Evolutionary conservation across 2,329 filamentous ascomycete species (phyloP).

Genomic region (Fusarium sp.): DNA sequence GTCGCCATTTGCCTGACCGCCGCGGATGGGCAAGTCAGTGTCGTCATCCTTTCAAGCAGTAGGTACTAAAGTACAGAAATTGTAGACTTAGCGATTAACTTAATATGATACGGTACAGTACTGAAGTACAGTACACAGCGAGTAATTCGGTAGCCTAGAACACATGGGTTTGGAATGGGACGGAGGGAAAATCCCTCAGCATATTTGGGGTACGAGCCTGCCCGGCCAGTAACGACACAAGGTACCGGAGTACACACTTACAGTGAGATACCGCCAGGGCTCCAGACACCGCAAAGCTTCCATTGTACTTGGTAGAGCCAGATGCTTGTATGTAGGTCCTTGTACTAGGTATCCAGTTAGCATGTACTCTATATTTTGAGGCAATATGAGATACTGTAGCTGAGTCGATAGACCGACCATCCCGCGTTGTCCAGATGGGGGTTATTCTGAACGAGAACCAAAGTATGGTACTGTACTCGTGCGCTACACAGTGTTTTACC

Average conservation of each 20-base stretch:
- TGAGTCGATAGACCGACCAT: slow-evolving; percentile 26
- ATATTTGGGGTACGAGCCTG: slow-evolving; percentile 36
- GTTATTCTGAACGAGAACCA: background rate
- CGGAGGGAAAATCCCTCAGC: slow-evolving; percentile 47
- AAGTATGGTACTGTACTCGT: background rate
- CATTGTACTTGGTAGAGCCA: slow-evolving; percentile 25
- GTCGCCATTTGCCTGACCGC: slow-evolving; percentile 47
- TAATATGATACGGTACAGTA: slow-evolving; percentile 19
- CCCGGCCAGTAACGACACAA: slow-evolving; percentile 40
- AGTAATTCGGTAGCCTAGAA: slow-evolving; percentile 24
- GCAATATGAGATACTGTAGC: slow-evolving; percentile 4
- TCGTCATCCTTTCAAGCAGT: slow-evolving; percentile 41
- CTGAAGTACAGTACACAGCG: slow-evolving; percentile 26
- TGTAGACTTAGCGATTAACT: background rate
- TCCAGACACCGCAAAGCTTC: slow-evolving; percentile 26
- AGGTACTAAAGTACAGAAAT: background rate
- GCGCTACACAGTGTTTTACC: slow-evolving; percentile 3
- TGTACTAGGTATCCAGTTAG: background rate
- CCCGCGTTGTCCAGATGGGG: slow-evolving; percentile 13
- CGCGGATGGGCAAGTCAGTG: slow-evolving; percentile 40
- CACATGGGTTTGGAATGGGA: slow-evolving; percentile 37
- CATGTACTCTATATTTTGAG: slow-evolving; percentile 19
- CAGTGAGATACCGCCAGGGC: background rate
- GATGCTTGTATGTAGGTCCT: background rate
- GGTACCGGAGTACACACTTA: slow-evolving; percentile 38